Evolutionary conservation across 2,329 filamentous ascomycete genomes (phyloP).

Genomic region (Lasiodiplodia hormozganensis): DNA sequence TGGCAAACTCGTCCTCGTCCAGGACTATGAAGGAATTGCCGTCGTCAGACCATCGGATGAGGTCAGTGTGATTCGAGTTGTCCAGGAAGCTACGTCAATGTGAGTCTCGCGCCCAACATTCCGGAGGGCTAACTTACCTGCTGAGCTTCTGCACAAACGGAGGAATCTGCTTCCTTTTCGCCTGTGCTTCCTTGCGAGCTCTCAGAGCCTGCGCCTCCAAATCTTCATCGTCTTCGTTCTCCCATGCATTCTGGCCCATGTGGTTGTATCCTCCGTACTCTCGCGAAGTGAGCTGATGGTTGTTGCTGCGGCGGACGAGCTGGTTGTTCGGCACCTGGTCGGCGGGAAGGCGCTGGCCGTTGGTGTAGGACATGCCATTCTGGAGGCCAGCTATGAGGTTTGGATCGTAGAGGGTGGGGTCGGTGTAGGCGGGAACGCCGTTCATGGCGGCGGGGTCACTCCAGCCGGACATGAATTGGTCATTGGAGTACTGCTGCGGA

Average conservation of each 20-base stretch:
- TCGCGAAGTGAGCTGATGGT: conserved; percentile 54
- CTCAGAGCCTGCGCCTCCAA: conserved; percentile 80
- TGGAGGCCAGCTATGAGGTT: conserved; percentile 32
- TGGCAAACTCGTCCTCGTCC: conserved; percentile 89
- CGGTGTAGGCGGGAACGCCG: conserved; percentile 42
- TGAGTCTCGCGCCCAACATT: conserved; percentile 27
- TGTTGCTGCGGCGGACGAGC: conserved; percentile 54
- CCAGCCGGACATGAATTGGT: conserved; percentile 44
- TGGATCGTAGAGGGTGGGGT: conserved; percentile 47
- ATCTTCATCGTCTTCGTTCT: conserved; percentile 75
- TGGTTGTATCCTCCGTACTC: conserved; percentile 31
- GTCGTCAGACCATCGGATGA: conserved; percentile 96
- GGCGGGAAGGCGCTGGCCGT: conserved; percentile 26
- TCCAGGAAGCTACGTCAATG: conserved; percentile 78
- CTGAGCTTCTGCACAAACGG: conserved; percentile 98
- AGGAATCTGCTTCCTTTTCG: conserved; percentile 93
- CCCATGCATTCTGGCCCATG: conserved; percentile 62
- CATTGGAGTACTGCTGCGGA: conserved; percentile 35
- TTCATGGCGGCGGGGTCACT: conserved; percentile 38
- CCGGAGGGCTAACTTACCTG: conserved; percentile 68
- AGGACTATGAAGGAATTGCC: conserved; percentile 96
- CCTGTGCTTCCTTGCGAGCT: conserved; percentile 85
- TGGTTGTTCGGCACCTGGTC: conserved; percentile 46
- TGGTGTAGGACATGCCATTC: conserved; percentile 34
- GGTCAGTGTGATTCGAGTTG: conserved; percentile 87